These are phyloP conservation scores for Teratosphaeria gauchensis DNA, from an alignment of 2,329 filamentous ascomycete genomes.

Conservation along the genomic window DNA sequence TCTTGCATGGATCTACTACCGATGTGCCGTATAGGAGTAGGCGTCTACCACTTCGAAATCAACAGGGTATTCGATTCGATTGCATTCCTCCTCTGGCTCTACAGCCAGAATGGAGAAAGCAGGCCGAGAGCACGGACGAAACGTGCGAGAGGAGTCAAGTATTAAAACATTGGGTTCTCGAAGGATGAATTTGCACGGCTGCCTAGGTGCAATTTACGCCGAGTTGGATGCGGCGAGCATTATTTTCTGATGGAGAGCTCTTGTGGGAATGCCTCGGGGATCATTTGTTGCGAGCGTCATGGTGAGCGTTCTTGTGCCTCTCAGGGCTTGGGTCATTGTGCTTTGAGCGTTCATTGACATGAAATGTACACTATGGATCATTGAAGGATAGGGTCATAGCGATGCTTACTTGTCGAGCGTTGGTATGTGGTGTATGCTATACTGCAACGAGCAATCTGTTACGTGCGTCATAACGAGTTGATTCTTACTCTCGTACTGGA, in stretches of 20 bases:
- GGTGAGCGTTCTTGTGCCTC: not conserved
- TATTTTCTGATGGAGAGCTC: not conserved
- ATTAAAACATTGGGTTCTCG: too few relatives aligned
- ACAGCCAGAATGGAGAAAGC: too few relatives aligned
- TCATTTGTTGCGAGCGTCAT: not conserved
- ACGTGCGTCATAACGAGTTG: not conserved
- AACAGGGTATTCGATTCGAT: too few relatives aligned
- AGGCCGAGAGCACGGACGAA: too few relatives aligned
- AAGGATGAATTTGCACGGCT: not conserved
- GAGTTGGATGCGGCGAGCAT: too few relatives aligned
- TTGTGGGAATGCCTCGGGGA: not conserved
- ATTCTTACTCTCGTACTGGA: not conserved
- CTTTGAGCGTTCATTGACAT: not conserved
- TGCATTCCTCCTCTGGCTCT: too few relatives aligned
- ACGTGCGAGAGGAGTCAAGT: too few relatives aligned
- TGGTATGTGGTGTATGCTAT: not conserved
- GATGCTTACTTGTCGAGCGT: not conserved
- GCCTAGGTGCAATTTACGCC: not conserved
- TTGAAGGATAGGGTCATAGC: not conserved
- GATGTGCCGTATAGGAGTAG: not conserved
- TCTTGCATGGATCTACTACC: not conserved
- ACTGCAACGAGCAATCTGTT: not conserved
- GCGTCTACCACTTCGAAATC: not conserved
- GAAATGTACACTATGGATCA: not conserved
- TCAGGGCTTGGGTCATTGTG: not conserved